Percentiles rank a stretch among this genome's conserved stretches.
phyloP scores from a whole-genome alignment of 2,329 filamentous ascomycete genomes.

The Calonectria pseudoreteaudii region DNA sequence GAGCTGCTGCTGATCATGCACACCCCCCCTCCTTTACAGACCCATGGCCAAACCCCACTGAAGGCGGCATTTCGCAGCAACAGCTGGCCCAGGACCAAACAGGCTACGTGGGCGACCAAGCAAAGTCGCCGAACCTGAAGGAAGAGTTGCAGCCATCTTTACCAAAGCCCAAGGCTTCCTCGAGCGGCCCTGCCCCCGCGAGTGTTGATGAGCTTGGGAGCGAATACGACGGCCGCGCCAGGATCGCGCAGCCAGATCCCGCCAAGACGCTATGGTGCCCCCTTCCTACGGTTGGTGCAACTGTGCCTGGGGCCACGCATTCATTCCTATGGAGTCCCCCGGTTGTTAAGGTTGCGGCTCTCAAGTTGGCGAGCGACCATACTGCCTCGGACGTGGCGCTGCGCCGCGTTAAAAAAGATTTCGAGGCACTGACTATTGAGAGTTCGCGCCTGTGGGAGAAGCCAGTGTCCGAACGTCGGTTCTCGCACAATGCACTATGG shows the following conservation, averaged over 20 bases:
- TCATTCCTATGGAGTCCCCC: constrained; percentile 38
- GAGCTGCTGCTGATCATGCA: constrained; percentile 5
- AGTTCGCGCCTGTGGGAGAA: constrained; percentile 39
- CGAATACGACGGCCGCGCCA: constrained; percentile 46
- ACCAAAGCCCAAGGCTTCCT: constrained; percentile 41
- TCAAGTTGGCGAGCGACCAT: constrained; percentile 23
- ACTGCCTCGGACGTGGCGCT: constrained; percentile 12
- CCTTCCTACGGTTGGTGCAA: constrained; percentile 22
- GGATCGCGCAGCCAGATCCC: constrained; percentile 23
- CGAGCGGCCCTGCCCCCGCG: constrained; percentile 66
- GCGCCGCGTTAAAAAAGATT: constrained; percentile 19
- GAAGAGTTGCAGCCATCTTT: constrained; percentile 52
- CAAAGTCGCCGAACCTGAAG: constrained; percentile 2
- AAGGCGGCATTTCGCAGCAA: constrained; percentile 19
- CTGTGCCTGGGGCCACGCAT: constrained; percentile 20
- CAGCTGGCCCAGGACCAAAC: constrained; percentile 1
- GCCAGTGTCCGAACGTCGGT: constrained; percentile 5
- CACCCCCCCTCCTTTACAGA: constrained; percentile 20
- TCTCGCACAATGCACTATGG: constrained; percentile 34
- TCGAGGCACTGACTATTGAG: constrained; percentile 35
- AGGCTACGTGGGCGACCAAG: constrained; percentile 17
- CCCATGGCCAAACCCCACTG: constrained; percentile 9
- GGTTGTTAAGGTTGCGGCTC: constrained; percentile 23
- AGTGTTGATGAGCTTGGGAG: constrained; percentile 62
- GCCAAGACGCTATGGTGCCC: constrained; percentile 37